Evolutionary conservation across 2,329 filamentous ascomycete genomes (phyloP), one percentile per base, ranked within the genome.

Genomic region (Calonectria leucothoes): DNA sequence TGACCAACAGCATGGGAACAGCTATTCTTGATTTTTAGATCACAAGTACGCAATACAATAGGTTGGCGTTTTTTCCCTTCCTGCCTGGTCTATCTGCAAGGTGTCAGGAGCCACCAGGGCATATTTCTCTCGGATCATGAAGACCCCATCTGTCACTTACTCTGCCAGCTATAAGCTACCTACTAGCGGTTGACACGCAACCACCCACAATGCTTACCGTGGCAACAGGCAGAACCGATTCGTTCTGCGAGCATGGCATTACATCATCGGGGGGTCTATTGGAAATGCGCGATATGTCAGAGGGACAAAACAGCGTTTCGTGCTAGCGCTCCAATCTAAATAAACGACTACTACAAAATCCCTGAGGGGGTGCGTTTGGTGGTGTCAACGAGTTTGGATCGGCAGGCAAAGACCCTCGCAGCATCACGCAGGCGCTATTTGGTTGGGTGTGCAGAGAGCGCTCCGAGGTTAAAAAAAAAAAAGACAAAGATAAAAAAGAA

Each of bases 31-130:
- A 31, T 20, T 70, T 70, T 67, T 75, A 80, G 74, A 80, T 72
- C 31, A 66, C 69, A 68, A 66, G 42, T 65, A 64, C 71, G 33
- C 67, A 75, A 80, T 80, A 80, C 75, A 80, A 71, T 71, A 74
- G 74, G 70, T 39, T 61, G 79, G 79, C 75, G 79, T 80, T 78
- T 69, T 70, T 42, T 66, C 25, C 59, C 48, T n/a, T n/a, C n/a
- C n/a, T n/a, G n/a, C n/a, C n/a, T n/a, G n/a, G 29, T 65, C 66
- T 66, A 52, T 71, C 71, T 71, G 71, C 69, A 61, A 69, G 48
- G 48, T 49, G 69, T 66, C 63, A 61, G 27, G 27, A 61, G 37
- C 70, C 70, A 59, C 69, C 67, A 77, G 49, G 74, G 73, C 66
- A 70, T 57, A 11, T 39, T 20, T n/a, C 39, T 57, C 35, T 67